phyloP scores from a whole-genome alignment of 306 rosid species.

The Herpetospermum pedunculosum region DNA sequence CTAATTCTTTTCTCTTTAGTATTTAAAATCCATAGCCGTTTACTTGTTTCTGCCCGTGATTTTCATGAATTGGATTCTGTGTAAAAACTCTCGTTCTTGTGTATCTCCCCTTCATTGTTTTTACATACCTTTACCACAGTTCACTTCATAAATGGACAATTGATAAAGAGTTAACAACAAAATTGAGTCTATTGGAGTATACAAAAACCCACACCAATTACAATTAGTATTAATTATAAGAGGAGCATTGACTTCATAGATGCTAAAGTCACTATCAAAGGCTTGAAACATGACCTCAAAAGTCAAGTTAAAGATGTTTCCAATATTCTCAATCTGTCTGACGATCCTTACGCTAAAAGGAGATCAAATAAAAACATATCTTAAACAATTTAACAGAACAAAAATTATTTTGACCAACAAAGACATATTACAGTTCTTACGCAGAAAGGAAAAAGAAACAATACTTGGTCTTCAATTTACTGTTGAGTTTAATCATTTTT shows the following conservation, averaged over 20 bases:
- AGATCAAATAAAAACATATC: not conserved
- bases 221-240: not conserved
- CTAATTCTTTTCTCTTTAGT: not conserved
- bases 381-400: not conserved
- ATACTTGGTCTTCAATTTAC: not conserved
- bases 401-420: not conserved
- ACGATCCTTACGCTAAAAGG: not conserved
- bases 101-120: not conserved
- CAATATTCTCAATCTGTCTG: not conserved
- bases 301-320: not conserved
- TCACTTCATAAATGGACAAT: not conserved
- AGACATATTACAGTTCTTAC: not conserved
- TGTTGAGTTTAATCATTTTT: not conserved
- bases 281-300: not conserved
- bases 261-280: not conserved
- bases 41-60: not conserved
- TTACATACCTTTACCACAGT: not conserved
- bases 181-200: no score
- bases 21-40: not conserved
- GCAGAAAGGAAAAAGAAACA: not conserved
- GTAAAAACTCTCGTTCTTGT: not conserved
- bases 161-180: not conserved
- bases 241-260: not conserved
- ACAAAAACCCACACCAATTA: not conserved
- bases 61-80: not conserved